Base-by-base conservation (phyloP, 306 rosid genomes). In the Dalbergia cultrata region DNA sequence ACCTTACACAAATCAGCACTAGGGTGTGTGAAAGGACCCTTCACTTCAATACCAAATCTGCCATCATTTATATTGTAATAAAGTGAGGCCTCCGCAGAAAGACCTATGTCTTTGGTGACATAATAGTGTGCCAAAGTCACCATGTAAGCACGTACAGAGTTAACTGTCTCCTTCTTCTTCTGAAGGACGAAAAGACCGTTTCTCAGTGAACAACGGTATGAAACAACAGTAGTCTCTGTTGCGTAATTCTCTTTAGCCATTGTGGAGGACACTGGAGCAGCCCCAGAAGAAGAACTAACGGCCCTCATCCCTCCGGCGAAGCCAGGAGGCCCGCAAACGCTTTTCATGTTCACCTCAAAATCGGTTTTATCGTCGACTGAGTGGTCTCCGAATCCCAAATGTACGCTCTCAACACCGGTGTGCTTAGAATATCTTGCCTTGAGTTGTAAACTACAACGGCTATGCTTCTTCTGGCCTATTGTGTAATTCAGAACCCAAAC, bases 41-140 rank as follows among this genome's bases (percentile, higher is more conserved):
- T 45, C 45, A 71, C 63, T 44, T 77, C 75, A 56, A 82, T 45
- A 56, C 6, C 17, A 45, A 70, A 77, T 14, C 49, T 13, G 0
- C 7, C 10, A 9, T 10, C 41, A 5, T 49, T 59, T 82, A 33
- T 76, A 9, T 13, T 70, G 17, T 44, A 60, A 33, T 0, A 22
- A 16, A 83, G 72, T 17, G 64, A 71, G 22, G 79, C 82, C 10
- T 5, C 14, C 13, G 57, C 64, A 0, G 74, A 83, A 72, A 83
- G 79, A 6, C 50, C 82, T 3, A 71, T 57, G 5, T 77, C 79
- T 31, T 83, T 77, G 6, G 75, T 83, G 5, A 81, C 37, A 34
- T 75, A 75, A 50, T 75, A 81, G 56, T 81, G 85, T 57, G 67
- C 78, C 49, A 81, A 34, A 8, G 22, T 73, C 5, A 72, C 79